phyloP scores from a whole-genome alignment of 176 grass and related monocot genomes.

The Lolium rigidum region DNA sequence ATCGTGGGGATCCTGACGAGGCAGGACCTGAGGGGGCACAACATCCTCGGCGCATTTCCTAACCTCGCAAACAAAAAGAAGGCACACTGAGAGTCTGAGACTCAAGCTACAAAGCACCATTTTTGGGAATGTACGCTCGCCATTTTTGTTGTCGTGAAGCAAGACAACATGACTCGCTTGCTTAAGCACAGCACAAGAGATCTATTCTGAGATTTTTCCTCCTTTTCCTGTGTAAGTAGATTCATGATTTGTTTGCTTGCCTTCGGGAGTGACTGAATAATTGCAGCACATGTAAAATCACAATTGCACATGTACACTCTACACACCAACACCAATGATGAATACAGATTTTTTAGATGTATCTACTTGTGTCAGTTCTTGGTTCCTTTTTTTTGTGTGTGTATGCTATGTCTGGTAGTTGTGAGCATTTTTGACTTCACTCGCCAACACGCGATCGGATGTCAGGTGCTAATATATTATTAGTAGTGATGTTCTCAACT shows the following conservation, averaged over 20 bases:
- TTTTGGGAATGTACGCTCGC: slow-evolving; percentile 26
- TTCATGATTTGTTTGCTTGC: slow-evolving; percentile 35
- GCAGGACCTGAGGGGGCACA: slow-evolving; percentile 84
- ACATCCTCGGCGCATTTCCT: slow-evolving; percentile 77
- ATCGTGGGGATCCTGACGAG: slow-evolving; percentile 90
- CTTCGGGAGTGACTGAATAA: slow-evolving; percentile 36
- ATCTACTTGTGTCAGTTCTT: not conserved
- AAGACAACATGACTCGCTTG: slow-evolving; percentile 15
- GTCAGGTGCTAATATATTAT: too few species aligned
- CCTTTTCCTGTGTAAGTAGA: slow-evolving; percentile 37
- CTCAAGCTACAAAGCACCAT: slow-evolving; percentile 16
- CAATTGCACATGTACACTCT: not conserved
- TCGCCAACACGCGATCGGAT: not conserved
- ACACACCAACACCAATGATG: not conserved
- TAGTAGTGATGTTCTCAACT: too few species aligned
- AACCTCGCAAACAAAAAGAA: slow-evolving; percentile 56
- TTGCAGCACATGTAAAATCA: slow-evolving; percentile 40
- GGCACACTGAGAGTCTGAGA: slow-evolving; percentile 16
- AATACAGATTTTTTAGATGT: not conserved
- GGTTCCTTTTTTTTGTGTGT: not conserved
- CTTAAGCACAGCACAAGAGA: not conserved
- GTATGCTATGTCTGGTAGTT: too few species aligned
- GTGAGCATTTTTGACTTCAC: not conserved
- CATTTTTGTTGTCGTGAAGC: slow-evolving; percentile 1
- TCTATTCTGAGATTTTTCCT: not conserved